Percentiles rank a stretch among this genome's conserved stretches.
These are phyloP conservation scores for Nitzschia putrida DNA, from an alignment of 108 stramenopile species.

Conservation along the genomic window DNA sequence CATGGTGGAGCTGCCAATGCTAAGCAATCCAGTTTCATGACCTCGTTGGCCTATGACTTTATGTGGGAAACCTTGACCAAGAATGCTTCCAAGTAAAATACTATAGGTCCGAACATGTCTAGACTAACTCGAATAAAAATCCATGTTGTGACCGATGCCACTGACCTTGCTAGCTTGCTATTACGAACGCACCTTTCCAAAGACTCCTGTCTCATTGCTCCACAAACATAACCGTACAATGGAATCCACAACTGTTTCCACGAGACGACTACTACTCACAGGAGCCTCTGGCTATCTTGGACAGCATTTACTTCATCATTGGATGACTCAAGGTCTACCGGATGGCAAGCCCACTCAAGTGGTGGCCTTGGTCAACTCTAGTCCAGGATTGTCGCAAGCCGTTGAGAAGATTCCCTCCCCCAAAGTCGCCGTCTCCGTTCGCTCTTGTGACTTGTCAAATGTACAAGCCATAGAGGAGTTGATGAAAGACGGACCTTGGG, in stretches of 20 bases:
- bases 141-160: no score
- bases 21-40: constrained; percentile 80
- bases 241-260: no score
- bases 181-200: no score
- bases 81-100: constrained; percentile 18
- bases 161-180: no score
- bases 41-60: constrained; percentile 74
- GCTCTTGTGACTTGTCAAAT: constrained; percentile 40
- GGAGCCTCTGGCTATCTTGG: constrained; percentile 81
- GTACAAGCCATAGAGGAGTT: constrained; percentile 1
- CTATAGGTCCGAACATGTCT: no score
- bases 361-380: background rate
- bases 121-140: no score
- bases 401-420: background rate
- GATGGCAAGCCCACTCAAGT: background rate
- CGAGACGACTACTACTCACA: constrained; percentile 40
- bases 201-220: no score
- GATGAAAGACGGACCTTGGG: constrained; percentile 21
- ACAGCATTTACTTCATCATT: constrained; percentile 59
- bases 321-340: constrained; percentile 14
- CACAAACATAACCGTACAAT: no score
- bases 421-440: constrained; percentile 9
- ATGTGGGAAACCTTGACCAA: constrained; percentile 74
- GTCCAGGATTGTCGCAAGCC: background rate
- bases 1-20: constrained; percentile 87